Evolutionary conservation across 148 eudicot species (phyloP).

Genomic region (Rhododendron ovatum): DNA sequence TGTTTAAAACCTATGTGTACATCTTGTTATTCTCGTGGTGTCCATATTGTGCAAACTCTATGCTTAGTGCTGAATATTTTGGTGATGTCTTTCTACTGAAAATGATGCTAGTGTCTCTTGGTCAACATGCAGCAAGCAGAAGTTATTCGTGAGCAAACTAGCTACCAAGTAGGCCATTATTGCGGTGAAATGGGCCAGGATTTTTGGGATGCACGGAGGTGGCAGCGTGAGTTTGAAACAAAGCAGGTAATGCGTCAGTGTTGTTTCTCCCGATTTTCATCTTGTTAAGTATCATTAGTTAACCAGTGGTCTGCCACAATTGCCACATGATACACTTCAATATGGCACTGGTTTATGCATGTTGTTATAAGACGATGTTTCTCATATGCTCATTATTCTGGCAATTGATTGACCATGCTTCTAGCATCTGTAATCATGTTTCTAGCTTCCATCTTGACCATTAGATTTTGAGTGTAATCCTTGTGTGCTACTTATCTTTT

Average conservation of each 20-base stretch:
- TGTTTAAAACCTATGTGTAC: neutral
- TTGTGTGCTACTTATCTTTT: neutral
- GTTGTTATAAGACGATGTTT: neutral
- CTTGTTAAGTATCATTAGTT: neutral
- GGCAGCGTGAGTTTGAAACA: conserved; percentile 95
- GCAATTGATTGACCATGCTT: neutral
- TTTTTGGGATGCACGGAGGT: conserved; percentile 93
- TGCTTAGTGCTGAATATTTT: neutral
- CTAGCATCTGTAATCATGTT: neutral
- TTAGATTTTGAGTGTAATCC: neutral
- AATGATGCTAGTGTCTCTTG: neutral
- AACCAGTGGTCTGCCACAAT: neutral
- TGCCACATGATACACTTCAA: neutral
- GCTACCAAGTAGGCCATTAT: conserved; percentile 89
- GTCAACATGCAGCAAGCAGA: conserved; percentile 79
- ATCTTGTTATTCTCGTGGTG: neutral
- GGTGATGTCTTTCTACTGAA: neutral
- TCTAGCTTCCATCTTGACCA: conserved; percentile 1
- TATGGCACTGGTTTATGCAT: neutral
- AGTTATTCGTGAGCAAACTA: conserved; percentile 89
- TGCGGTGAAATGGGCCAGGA: conserved; percentile 99
- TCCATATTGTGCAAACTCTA: neutral
- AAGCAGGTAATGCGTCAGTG: conserved; percentile 59
- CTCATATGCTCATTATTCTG: neutral
- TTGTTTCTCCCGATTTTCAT: neutral